Percentiles rank a stretch among this genome's conserved stretches.
These are phyloP conservation scores for Mariannaea sp. DNA, from an alignment of 2,329 filamentous ascomycete genomes.

Conservation along the genomic window DNA sequence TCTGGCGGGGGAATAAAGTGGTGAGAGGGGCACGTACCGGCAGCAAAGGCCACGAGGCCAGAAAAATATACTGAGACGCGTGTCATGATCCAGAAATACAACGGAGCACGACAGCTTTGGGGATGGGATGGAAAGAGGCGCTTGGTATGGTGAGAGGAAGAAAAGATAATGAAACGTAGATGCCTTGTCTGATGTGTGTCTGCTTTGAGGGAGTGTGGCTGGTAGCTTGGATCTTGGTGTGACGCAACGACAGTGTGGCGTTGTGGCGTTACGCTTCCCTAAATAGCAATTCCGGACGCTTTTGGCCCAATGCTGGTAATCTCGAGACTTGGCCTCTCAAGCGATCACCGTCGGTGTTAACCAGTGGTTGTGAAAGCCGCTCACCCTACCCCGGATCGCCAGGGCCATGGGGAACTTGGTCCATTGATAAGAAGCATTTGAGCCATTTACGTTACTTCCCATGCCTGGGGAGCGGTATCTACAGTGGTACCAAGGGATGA, in stretches of 20 bases:
- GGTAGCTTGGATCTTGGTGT: too few species aligned
- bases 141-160: conserved; percentile 3
- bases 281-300: conserved; percentile 5
- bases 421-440: conserved; percentile 6
- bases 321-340: not conserved
- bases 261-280: conserved; percentile 6
- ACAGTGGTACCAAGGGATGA: too few species aligned
- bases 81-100: conserved; percentile 44
- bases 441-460: too few species aligned
- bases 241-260: not conserved
- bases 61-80: conserved; percentile 49
- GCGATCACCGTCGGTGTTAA: not conserved
- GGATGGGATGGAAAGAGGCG: not conserved
- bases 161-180: conserved; percentile 27
- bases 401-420: not conserved
- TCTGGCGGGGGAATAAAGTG: conserved; percentile 14
- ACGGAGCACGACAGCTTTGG: conserved; percentile 2
- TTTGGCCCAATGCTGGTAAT: not conserved
- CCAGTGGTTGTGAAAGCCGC: conserved; percentile 7
- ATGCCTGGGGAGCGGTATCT: not conserved
- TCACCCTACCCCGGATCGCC: conserved; percentile 2
- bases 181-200: conserved; percentile 28
- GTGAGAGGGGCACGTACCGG: conserved; percentile 44
- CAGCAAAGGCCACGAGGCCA: conserved; percentile 49
- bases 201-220: conserved; percentile 26